Conservation (phyloP, 2,329 filamentous ascomycete species). For the Graphium sp. region DNA sequence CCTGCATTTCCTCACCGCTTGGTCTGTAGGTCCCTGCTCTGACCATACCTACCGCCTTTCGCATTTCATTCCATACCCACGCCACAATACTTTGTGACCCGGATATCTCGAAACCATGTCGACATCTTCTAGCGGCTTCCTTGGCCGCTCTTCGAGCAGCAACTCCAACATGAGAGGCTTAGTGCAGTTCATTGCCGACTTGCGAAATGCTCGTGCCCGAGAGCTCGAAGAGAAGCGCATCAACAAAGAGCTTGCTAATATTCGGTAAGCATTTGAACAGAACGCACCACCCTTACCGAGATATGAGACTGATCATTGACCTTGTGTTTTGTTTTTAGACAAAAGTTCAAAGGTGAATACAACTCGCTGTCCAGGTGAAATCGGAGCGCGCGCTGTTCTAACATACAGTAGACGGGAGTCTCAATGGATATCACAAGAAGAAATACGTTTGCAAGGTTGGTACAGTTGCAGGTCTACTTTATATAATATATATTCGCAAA, state of each 20-base stretch:
- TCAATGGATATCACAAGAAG: slow-evolving; percentile 98
- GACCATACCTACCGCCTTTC: too few relatives aligned
- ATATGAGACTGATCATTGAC: slow-evolving; percentile 1
- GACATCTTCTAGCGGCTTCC: slow-evolving; percentile 40
- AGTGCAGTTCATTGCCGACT: slow-evolving; percentile 94
- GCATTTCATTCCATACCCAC: too few relatives aligned
- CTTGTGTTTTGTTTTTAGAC: slow-evolving; percentile 24
- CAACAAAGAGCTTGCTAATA: slow-evolving; percentile 98
- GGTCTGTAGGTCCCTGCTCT: too few relatives aligned
- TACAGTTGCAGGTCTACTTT: too few relatives aligned
- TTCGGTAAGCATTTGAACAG: slow-evolving; percentile 41
- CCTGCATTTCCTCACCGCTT: too few relatives aligned
- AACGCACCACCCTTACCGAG: too few relatives aligned
- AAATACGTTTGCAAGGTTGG: slow-evolving; percentile 97
- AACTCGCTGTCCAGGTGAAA: background rate
- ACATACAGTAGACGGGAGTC: slow-evolving; percentile 49
- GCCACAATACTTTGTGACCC: too few relatives aligned
- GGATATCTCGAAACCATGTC: slow-evolving; percentile 37
- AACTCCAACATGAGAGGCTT: slow-evolving; percentile 63
- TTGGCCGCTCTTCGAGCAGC: slow-evolving; percentile 47
- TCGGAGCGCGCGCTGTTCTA: slow-evolving; percentile 8
- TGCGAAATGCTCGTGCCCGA: slow-evolving; percentile 84
- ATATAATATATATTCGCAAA: too few relatives aligned
- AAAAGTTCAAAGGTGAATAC: slow-evolving; percentile 74
- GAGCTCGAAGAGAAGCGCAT: slow-evolving; percentile 98